A percentile compares a stretch with the other conserved stretches of the same genome.
Evolutionary conservation across 2,329 filamentous ascomycete genomes (phyloP).

Genomic region (Aspergillus glaucus): DNA sequence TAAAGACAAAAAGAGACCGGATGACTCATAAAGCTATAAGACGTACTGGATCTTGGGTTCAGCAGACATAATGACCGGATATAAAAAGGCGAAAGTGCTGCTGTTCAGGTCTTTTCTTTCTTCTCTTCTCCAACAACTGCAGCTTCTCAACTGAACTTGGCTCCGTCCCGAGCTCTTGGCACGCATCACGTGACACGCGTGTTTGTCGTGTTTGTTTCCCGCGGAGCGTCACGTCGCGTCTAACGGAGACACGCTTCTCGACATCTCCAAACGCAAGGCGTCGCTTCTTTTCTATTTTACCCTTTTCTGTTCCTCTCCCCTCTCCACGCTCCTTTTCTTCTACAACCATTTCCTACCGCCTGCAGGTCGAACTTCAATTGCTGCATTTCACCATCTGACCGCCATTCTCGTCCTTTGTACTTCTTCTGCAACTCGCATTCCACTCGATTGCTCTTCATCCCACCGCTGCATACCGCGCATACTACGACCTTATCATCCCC

Average conservation of each 20-base stretch:
- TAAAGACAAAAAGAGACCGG: conserved; percentile 10
- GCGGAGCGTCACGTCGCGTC: conserved; percentile 33
- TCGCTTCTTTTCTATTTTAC: conserved; percentile 10
- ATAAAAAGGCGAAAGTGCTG: conserved; percentile 21
- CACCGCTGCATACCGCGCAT: conserved; percentile 7
- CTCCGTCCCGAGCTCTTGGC: conserved; percentile 2
- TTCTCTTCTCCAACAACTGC: not conserved
- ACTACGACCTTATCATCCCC: conserved; percentile 22
- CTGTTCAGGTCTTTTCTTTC: not conserved
- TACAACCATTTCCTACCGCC: not conserved
- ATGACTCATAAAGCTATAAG: conserved; percentile 16
- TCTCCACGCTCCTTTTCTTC: conserved; percentile 5
- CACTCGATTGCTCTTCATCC: not conserved
- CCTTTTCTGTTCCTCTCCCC: conserved; percentile 8
- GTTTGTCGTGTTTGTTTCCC: conserved; percentile 23
- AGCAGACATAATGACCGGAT: conserved; percentile 47
- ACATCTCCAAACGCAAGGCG: conserved; percentile 31
- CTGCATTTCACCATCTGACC: conserved; percentile 8
- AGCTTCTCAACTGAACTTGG: conserved; percentile 8
- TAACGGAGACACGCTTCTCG: conserved; percentile 20
- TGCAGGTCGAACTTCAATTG: not conserved
- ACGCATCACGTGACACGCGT: conserved; percentile 16
- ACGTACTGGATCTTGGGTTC: conserved; percentile 67
- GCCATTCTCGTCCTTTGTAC: conserved; percentile 7
- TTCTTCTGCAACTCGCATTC: not conserved